Conservation (phyloP, 2,329 filamentous ascomycete genomes). For the Leptographium wingfieldii region DNA sequence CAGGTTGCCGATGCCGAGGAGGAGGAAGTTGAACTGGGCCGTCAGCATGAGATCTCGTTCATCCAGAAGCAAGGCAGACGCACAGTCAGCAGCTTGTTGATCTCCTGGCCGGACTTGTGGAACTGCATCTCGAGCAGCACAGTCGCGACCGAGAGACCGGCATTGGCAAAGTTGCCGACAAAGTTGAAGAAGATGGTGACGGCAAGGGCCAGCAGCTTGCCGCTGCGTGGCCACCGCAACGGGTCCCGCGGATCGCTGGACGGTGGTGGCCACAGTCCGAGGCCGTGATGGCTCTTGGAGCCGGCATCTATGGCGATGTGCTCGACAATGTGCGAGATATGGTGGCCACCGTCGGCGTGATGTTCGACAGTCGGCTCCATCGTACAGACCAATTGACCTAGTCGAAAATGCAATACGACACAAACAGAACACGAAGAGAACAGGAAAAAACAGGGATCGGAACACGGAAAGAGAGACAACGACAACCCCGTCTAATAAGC, state of each 20-base stretch:
- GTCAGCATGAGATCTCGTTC: neutral
- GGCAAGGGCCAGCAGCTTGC: slow-evolving; percentile 4
- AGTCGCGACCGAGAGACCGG: slow-evolving; percentile 6
- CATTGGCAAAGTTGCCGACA: slow-evolving; percentile 6
- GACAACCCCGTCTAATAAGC: neutral
- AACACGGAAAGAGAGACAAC: neutral
- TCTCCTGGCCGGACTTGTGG: neutral
- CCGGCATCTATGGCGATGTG: neutral
- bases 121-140: slow-evolving; percentile 3
- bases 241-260: slow-evolving; percentile 1
- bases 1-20: slow-evolving; percentile 17
- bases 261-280: neutral
- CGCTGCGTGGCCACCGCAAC: slow-evolving; percentile 4
- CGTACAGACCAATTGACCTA: neutral
- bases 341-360: neutral
- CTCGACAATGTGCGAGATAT: neutral
- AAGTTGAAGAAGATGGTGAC: slow-evolving; percentile 6
- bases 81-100: neutral
- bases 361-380: neutral
- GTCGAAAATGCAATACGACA: no score
- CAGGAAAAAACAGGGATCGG: neutral
- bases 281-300: neutral
- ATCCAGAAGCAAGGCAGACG: neutral
- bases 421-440: no score
- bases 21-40: slow-evolving; percentile 7